Evolutionary conservation across 2,329 filamentous ascomycete genomes (phyloP).

Genomic region (Fusarium sp.): DNA sequence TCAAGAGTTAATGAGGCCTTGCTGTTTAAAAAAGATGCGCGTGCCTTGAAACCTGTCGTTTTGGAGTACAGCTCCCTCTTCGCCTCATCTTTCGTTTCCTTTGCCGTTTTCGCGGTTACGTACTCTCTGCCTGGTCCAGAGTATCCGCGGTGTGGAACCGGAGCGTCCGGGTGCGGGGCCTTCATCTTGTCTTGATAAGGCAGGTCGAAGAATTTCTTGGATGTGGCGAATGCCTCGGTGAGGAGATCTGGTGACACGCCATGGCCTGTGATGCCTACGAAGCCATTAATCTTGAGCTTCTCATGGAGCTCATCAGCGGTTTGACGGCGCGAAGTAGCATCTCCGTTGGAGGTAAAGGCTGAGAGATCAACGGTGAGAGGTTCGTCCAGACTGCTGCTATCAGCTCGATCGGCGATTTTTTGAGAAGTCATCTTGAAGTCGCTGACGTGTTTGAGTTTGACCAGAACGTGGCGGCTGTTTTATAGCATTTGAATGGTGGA

Average conservation of each 20-base stretch:
- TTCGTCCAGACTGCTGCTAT: no score
- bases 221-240: not conserved
- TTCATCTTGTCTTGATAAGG: conserved; percentile 3
- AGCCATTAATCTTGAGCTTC: not conserved
- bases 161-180: conserved; percentile 1
- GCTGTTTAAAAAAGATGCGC: not conserved
- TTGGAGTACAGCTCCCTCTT: not conserved
- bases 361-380: not conserved
- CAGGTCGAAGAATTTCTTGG: conserved; percentile 3
- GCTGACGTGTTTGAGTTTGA: no score
- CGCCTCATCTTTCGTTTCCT: not conserved
- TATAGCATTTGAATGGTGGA: no score
- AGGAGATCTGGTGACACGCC: not conserved
- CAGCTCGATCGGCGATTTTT: not conserved
- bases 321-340: not conserved
- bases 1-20: not conserved
- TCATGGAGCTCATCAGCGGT: not conserved
- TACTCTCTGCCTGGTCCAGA: conserved; percentile 1
- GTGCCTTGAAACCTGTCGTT: conserved; percentile 2
- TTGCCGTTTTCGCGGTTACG: not conserved
- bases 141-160: conserved; percentile 1
- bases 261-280: not conserved
- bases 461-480: no score
- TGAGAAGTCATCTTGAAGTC: not conserved
- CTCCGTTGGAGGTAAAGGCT: not conserved